Evolutionary conservation across 345 rosid genomes (phyloP), one percentile per base, ranked within the genome.

Genomic region (Cardamine chenopodiifolia): DNA sequence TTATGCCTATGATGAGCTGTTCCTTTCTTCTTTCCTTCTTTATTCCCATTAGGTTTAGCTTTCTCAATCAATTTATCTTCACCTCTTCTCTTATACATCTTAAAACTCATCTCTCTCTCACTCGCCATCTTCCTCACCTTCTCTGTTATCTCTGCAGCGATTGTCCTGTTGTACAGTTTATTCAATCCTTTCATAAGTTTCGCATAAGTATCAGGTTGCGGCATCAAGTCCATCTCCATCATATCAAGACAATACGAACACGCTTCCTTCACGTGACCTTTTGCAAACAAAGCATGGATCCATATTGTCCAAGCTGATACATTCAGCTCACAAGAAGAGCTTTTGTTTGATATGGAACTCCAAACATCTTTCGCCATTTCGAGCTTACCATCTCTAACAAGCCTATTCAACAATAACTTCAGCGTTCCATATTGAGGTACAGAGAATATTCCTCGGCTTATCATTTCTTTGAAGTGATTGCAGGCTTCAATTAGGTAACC

Each of bases 81-180:
- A 62, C 98, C 98, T 64, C 83, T 81, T 35, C 92, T 82, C 73
- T 87, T 91, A 78, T 91, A 94, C 96, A 90, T 88, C 80, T 90
- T 94, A 78, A 94, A 94, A 37, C 88, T 89, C 48, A 87, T 79
- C 52, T 87, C 74, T 81, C 90, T 87, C 53, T 91, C 96, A 2
- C 81, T 96, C 15, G 97, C 90, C 96, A 91, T 94, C 85, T 91
- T 86, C 84, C 85, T 87, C 80, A 91, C 97, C 74, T 89, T 94
- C 85, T 94, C 97, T 11, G 98, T 90, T 40, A 94, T 90, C 78
- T 91, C 98, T 32, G 85, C 96, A 2, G 98, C 98, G 49, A 94
- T 85, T 52, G 82, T 81, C 80, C 97, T 81, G 64, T 94, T 90
- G 55, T 85, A 94, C 45, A 94, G 82, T 76, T 94, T 94, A 79